phyloP scores from a whole-genome alignment of 441 rosid genomes.

The Lagerstroemia fauriei region DNA sequence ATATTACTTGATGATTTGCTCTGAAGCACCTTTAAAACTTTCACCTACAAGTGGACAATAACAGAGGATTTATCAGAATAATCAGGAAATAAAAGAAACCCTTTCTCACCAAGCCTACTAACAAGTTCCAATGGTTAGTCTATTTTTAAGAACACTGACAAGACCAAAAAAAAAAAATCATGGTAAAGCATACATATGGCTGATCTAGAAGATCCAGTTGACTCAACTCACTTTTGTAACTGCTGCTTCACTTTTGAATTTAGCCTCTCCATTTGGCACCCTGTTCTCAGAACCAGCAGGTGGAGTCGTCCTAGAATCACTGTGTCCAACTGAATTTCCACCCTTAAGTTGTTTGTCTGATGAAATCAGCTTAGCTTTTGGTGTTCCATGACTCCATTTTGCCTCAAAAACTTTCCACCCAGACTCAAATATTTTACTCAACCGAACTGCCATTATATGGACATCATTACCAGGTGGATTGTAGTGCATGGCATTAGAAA shows the following conservation, averaged over 20 bases:
- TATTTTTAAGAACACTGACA: neutral
- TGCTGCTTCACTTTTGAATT: conserved; percentile 30
- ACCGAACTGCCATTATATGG: conserved; percentile 44
- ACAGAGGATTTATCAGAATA: neutral
- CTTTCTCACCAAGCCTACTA: neutral
- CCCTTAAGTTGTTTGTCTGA: conserved; percentile 37
- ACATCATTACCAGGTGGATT: conserved; percentile 53
- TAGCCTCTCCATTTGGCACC: conserved; percentile 33
- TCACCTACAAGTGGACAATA: conserved; percentile 39
- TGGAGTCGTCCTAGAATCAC: conserved; percentile 41
- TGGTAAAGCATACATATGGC: neutral
- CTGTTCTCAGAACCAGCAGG: conserved; percentile 35
- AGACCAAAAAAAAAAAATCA: neutral
- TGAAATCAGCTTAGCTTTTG: conserved; percentile 31
- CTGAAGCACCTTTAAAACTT: conserved; percentile 18
- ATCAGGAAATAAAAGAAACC: neutral
- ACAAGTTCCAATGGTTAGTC: neutral
- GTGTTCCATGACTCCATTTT: conserved; percentile 37
- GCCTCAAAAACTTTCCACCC: conserved; percentile 64
- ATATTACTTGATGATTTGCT: conserved; percentile 34
- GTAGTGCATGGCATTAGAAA: conserved; percentile 61
- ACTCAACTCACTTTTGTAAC: conserved; percentile 39
- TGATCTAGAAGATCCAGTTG: neutral
- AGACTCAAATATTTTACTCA: conserved; percentile 51
- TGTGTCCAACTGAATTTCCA: conserved; percentile 25